Evolutionary conservation across 2,329 filamentous ascomycete genomes (phyloP).

Genomic region (Uncinocarpus reesii): DNA sequence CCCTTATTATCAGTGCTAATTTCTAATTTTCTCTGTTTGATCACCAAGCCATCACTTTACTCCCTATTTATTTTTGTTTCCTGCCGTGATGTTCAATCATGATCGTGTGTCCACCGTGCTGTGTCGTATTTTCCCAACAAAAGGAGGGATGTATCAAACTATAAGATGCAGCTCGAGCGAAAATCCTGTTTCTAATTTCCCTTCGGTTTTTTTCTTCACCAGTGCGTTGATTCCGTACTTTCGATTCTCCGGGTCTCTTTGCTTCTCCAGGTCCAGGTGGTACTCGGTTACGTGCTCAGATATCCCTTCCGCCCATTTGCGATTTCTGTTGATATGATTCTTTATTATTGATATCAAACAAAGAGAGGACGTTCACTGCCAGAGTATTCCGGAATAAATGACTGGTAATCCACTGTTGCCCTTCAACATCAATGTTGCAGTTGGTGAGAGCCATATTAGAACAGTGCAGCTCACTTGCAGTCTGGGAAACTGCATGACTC

Average conservation of each 20-base stretch:
- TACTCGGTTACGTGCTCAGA: conserved; percentile 3
- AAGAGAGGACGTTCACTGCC: too few species aligned
- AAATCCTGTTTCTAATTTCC: not conserved
- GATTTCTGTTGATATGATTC: not conserved
- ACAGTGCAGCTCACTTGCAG: too few species aligned
- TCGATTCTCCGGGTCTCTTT: not conserved
- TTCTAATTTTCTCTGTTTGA: not conserved
- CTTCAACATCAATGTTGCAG: too few species aligned
- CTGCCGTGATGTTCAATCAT: conserved; percentile 5
- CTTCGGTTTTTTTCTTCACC: conserved; percentile 1
- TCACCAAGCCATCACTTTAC: too few species aligned
- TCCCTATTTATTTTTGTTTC: not conserved
- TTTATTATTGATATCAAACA: too few species aligned
- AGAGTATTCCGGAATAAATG: too few species aligned
- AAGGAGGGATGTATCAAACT: not conserved
- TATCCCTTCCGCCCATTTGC: conserved; percentile 6
- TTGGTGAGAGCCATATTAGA: too few species aligned
- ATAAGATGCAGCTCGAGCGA: not conserved
- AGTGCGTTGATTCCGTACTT: not conserved
- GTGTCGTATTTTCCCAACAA: not conserved
- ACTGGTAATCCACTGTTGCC: too few species aligned
- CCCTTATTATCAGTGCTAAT: not conserved
- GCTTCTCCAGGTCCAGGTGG: not conserved
- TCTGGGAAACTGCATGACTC: too few species aligned
- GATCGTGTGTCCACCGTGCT: not conserved